Evolutionary conservation across 164 flowering plant species (phyloP), one percentile per base, ranked within the genome.

Genomic region (Vitis labrusca): DNA sequence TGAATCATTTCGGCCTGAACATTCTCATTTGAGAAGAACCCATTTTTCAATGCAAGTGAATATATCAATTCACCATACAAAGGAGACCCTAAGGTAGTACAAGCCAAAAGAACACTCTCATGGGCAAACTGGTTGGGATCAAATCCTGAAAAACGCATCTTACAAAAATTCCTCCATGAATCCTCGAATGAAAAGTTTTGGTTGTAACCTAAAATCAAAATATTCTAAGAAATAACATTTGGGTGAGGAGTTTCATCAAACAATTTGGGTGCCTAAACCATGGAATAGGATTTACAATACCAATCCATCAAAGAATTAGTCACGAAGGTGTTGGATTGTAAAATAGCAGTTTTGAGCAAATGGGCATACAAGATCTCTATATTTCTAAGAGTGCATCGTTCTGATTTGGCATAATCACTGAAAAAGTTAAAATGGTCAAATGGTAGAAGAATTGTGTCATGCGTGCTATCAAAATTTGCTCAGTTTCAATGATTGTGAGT

Each of bases 1-100:
- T 86, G 87, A 57, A 91, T 89, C 91, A 86, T 73, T 61, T 86
- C 87, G 8, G 88, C 57, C 57, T 85, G 75, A 49, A 89, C 90
- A 72, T 77, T 86, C n/a, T 82, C 87, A 77, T 87, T 78, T 0
- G 81, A 77, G 65, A 63, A 80, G 57, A 83, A 82, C 58, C 95
- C 97, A 68, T 83, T 17, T 17, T 17, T 17, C 17, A 17, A 17
- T 17, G 17, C 17, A 17, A 17, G 17, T 17, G 17, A 17, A 17
- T 17, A 17, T 17, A 17, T 17, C 17, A 17, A 17, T 17, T 17
- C 17, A 17, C 17, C 17, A 17, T 17, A 17, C 17, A 17, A 17
- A 17, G 17, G 17, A 17, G 17, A 17, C 17, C 17, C 17, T 17
- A 17, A 17, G 17, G 17, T 0, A 17, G 17, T 17, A 17, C 17